Conservation (phyloP, 257 asterid species). For the Hygrophila difformis region DNA sequence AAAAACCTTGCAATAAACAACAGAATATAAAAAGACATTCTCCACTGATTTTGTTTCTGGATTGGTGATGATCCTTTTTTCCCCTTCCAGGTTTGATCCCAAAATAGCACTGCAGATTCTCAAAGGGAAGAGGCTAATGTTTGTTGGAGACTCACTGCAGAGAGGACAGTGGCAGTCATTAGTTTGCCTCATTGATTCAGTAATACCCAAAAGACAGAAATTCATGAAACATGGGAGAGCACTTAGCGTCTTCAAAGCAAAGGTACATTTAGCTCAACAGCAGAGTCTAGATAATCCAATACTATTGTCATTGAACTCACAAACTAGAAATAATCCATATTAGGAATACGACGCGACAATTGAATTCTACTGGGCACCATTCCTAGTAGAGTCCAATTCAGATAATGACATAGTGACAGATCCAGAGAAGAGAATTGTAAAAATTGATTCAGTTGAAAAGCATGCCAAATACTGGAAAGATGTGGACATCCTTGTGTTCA, state of each 20-base stretch:
- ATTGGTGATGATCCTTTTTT: too few relatives aligned
- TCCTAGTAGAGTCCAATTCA: slow-evolving; percentile 70
- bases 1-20: too few relatives aligned
- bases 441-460: slow-evolving; percentile 73
- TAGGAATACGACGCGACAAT: slow-evolving; percentile 67
- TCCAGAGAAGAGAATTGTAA: slow-evolving; percentile 65
- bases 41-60: too few relatives aligned
- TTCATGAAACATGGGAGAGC: slow-evolving; percentile 61
- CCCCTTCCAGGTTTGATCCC: slow-evolving; percentile 59
- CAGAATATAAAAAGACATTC: too few relatives aligned
- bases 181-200: slow-evolving; percentile 73
- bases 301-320: too few relatives aligned
- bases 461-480: slow-evolving; percentile 80
- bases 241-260: slow-evolving; percentile 43
- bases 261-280: too few relatives aligned
- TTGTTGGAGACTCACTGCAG: slow-evolving; percentile 87
- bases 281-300: too few relatives aligned
- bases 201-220: slow-evolving; percentile 53
- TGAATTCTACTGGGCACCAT: slow-evolving; percentile 95
- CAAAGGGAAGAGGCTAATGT: slow-evolving; percentile 78
- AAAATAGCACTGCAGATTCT: slow-evolving; percentile 48
- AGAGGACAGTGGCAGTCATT: slow-evolving; percentile 96
- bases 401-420: slow-evolving; percentile 47
- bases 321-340: too few relatives aligned
- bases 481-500: slow-evolving; percentile 75